Evolutionary conservation across 2,329 filamentous ascomycete species (phyloP), one percentile per base, ranked within the genome.

Genomic region (Endocalyx cinctus): DNA sequence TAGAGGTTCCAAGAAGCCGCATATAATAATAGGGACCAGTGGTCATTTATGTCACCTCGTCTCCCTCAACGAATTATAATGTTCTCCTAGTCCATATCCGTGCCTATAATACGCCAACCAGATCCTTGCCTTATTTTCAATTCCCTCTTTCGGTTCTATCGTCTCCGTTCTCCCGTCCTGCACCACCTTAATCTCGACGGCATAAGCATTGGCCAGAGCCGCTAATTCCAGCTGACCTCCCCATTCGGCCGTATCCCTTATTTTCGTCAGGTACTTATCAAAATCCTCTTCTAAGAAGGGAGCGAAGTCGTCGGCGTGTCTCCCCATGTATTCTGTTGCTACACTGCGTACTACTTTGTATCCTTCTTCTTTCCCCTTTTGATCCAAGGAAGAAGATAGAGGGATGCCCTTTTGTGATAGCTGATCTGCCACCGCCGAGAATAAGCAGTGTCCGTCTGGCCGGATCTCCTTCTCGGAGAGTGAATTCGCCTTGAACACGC

Each of bases 31-130:
- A n/a, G n/a, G n/a, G n/a, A n/a, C n/a, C n/a, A n/a, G n/a, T n/a
- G n/a, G n/a, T n/a, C n/a, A n/a, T n/a, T n/a, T n/a, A n/a, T n/a
- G n/a, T 40, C 29, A 43, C 6, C 15, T 27, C 11, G 56, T 56
- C 52, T 68, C 74, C 47, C 77, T 62, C 56, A 98, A 62, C 33
- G 89, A 94, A 58, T 98, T 98, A 63, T 98, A 98, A 64, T 98
- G 92, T 66, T 97, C 92, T 10, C 92, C 92, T 31, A 98, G 67
- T 2, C 90, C 90, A 59, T 94, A 97, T 30, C 86, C 87, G 65
- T 96, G 88, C 50, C 85, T 75, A 62, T 97, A 97, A 61, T 97
- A 98, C 22, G 88, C 90, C 60, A 98, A 60, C 90, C 92, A 97
- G 31, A 94, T 72, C 46, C 76, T 77, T 48, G 74, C 74, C 45